Evolutionary conservation across 768 basidiomycete genomes (phyloP), one percentile per base, ranked within the genome.

Genomic region (Kwoniella europaea): DNA sequence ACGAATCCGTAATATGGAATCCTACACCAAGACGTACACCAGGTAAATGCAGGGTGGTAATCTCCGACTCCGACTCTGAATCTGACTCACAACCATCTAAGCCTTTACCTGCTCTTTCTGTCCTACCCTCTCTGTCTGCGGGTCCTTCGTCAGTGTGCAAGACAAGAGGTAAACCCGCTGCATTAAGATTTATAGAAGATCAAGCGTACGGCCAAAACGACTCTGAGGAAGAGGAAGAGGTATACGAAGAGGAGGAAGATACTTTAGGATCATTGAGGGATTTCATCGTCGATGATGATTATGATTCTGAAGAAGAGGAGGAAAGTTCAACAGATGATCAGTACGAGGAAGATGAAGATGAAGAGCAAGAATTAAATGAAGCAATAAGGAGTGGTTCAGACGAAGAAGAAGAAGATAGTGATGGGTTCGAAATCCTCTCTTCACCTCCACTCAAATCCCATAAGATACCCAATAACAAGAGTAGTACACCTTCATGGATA

Each of bases 271-370:
- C 75, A 18, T 58, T 81, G 59, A 43, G 67, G 42, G 80, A 79
- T 65, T 81, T 81, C 63, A 78, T 81, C 24, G 80, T 81, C 29
- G 80, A 81, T 53, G 80, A 81, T 59, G 74, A 77, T 22, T 74
- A 76, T 56, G 66, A 66, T 13, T 62, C 63, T 10, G 58, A 68
- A 10, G 58, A 68, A 10, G 71, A 70, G 29, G 64, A 68, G 18
- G 72, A 67, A 22, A 15, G 10, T 50, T 50, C 46, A 50, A 9
- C 13, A 1, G 10, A 2, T 18, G 18, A 50, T 10, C 46, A 50
- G 2, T 5, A 18, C 13, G 46, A 50, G 2, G 46, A 50, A 2
- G 46, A 50, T 4, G 12, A 3, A 5, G 4, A 50, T 50, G 18
- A 15, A 9, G 46, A 50, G 24, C 24, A 24, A 24, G 24, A 24